Conservation (phyloP, 2,329 filamentous ascomycete species). For the Exophiala xenobiotica region DNA sequence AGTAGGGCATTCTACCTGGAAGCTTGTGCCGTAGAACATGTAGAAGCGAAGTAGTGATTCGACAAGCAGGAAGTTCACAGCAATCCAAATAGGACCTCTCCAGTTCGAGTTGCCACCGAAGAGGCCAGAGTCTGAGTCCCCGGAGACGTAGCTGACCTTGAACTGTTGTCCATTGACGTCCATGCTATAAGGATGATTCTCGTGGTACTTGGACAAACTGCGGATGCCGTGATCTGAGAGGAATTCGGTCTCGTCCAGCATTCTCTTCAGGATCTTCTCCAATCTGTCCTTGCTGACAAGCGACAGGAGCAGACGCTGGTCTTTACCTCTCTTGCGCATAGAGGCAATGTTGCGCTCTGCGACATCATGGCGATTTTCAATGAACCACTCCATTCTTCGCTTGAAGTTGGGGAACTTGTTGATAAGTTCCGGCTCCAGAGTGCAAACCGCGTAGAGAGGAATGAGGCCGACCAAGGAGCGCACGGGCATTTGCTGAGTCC, state of each 20-base stretch:
- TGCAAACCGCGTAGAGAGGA: conserved; percentile 86
- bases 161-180: conserved; percentile 90
- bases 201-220: conserved; percentile 87
- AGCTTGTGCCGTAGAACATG: conserved; percentile 86
- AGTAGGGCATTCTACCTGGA: conserved; percentile 90
- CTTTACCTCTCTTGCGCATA: conserved; percentile 86
- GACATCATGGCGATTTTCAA: conserved; percentile 80
- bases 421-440: conserved; percentile 88
- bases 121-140: conserved; percentile 92
- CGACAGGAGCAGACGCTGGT: conserved; percentile 79
- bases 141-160: conserved; percentile 83
- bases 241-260: conserved; percentile 94
- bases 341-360: conserved; percentile 93
- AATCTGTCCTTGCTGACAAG: conserved; percentile 92
- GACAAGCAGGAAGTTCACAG: conserved; percentile 90
- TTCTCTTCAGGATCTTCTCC: conserved; percentile 80
- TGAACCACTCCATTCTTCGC: conserved; percentile 90
- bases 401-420: conserved; percentile 91
- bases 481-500: conserved; percentile 88
- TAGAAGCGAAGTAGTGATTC: conserved; percentile 94
- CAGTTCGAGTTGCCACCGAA: conserved; percentile 98
- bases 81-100: conserved; percentile 93
- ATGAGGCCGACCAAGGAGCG: conserved; percentile 91
- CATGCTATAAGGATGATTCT: conserved; percentile 89
- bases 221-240: conserved; percentile 86